Conservation (phyloP, 495 filamentous ascomycete species). For the Stereocaulon alpinum region DNA sequence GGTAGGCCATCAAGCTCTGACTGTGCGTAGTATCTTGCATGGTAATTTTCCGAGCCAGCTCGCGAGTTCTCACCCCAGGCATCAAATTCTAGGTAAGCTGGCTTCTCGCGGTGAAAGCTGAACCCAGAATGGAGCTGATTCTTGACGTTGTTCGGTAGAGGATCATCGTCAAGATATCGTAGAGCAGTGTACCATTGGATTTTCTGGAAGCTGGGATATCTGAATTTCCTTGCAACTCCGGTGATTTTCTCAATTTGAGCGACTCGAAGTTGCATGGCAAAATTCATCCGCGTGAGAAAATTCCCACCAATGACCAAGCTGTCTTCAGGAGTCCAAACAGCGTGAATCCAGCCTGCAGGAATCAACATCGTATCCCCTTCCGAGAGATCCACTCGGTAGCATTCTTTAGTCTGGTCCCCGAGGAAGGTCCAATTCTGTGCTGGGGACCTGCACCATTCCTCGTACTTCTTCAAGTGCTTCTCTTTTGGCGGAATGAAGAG, state of each 20-base stretch:
- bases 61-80: slow-evolving; percentile 40
- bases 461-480: slow-evolving; percentile 65
- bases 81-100: slow-evolving; percentile 50
- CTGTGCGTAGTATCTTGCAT: slow-evolving; percentile 56
- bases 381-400: slow-evolving; percentile 59
- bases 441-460: slow-evolving; percentile 65
- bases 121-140: slow-evolving; percentile 47
- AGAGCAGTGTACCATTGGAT: slow-evolving; percentile 64
- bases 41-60: slow-evolving; percentile 39
- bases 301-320: slow-evolving; percentile 71
- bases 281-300: slow-evolving; percentile 61
- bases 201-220: slow-evolving; percentile 66
- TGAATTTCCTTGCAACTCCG: slow-evolving; percentile 57
- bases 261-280: slow-evolving; percentile 60
- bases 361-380: slow-evolving; percentile 73
- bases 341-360: slow-evolving; percentile 72
- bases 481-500: slow-evolving; percentile 70
- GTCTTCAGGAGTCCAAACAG: slow-evolving; percentile 68
- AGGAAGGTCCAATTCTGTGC: slow-evolving; percentile 63
- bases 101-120: slow-evolving; percentile 43
- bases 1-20: slow-evolving; percentile 59
- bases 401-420: slow-evolving; percentile 59
- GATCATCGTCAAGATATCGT: slow-evolving; percentile 56
- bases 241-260: slow-evolving; percentile 64
- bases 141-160: slow-evolving; percentile 48